phyloP scores from a whole-genome alignment of 306 rosid genomes.

The Prinsepia uniflora region DNA sequence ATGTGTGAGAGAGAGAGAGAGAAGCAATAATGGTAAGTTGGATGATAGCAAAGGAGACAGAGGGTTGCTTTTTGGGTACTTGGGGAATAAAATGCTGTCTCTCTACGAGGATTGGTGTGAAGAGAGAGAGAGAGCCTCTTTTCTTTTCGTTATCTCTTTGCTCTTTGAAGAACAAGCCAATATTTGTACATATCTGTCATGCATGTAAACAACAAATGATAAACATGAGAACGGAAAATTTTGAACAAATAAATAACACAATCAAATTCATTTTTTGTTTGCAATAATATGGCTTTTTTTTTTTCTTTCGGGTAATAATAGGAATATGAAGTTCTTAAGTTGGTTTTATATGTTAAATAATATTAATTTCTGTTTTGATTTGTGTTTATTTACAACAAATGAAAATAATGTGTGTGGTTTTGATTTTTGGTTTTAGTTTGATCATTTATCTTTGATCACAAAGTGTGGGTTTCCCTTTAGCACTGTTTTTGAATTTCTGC shows the following conservation, averaged over 20 bases:
- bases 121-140: conserved; percentile 17
- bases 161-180: neutral
- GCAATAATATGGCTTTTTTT: neutral
- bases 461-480: conserved; percentile 33
- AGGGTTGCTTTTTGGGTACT: conserved; percentile 85
- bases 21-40: conserved; percentile 51
- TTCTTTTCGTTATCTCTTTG: conserved; percentile 3
- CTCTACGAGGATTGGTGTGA: conserved; percentile 67
- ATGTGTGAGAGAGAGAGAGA: conserved; percentile 27
- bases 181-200: conserved; percentile 17
- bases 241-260: neutral
- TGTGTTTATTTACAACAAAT: no score
- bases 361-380: no score
- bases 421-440: no score
- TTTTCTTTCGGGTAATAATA: no score
- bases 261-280: neutral
- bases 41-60: conserved; percentile 61
- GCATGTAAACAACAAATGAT: conserved; percentile 9
- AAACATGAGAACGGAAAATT: conserved; percentile 24
- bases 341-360: no score
- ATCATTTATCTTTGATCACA: conserved; percentile 18
- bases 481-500: conserved; percentile 68
- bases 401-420: no score
- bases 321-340: no score
- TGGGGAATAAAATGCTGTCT: conserved; percentile 82